phyloP scores from a whole-genome alignment of 2,329 filamentous ascomycete species.

The Cordyceps javanica region DNA sequence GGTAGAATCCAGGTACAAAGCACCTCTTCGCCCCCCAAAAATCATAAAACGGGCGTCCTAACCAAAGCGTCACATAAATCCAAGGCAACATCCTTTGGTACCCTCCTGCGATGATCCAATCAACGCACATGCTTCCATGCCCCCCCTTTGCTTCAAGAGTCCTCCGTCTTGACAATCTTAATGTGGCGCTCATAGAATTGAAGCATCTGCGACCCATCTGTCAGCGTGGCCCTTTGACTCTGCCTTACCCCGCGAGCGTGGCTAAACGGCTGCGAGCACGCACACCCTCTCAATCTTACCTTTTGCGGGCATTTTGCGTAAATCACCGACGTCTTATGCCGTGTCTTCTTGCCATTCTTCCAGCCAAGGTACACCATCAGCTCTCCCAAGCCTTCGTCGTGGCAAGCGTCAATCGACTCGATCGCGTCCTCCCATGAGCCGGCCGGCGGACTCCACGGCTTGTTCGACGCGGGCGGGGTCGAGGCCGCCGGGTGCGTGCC shows the following conservation, averaged over 20 bases:
- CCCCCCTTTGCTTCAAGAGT: constrained; percentile 16
- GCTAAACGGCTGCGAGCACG: too few relatives aligned
- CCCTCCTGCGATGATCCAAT: neutral
- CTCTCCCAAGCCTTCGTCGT: constrained; percentile 54
- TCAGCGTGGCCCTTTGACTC: neutral
- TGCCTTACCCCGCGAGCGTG: neutral
- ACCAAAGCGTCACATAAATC: too few relatives aligned
- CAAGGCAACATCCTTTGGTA: neutral
- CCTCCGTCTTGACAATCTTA: constrained; percentile 41
- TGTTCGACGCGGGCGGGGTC: constrained; percentile 43
- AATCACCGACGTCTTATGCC: constrained; percentile 61
- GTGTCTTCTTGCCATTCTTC: constrained; percentile 67
- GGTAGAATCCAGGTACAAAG: too few relatives aligned
- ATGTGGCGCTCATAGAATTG: constrained; percentile 55
- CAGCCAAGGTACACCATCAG: constrained; percentile 66
- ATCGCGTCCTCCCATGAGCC: constrained; percentile 76
- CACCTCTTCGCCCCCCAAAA: too few relatives aligned
- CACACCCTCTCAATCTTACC: constrained; percentile 43
- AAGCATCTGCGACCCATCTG: constrained; percentile 41
- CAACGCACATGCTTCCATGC: neutral
- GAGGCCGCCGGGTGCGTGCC: constrained; percentile 40
- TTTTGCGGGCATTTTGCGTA: constrained; percentile 75
- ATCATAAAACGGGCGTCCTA: too few relatives aligned
- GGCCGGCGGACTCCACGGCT: constrained; percentile 59
- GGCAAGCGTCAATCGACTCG: constrained; percentile 62